Base-by-base conservation (phyloP, 2,329 filamentous ascomycete genomes). In the Sclerotiophoma versabilis region DNA sequence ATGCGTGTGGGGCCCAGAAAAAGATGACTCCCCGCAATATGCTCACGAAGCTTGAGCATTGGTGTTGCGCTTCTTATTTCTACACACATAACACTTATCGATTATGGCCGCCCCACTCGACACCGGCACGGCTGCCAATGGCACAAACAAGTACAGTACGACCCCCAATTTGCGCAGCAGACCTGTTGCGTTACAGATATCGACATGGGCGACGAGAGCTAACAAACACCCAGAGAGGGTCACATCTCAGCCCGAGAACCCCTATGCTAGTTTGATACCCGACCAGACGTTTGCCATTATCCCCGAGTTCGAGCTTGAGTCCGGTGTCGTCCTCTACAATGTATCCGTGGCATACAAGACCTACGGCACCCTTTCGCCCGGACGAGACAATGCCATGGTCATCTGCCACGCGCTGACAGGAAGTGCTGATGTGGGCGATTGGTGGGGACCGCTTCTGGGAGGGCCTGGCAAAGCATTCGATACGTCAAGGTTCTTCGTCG, bases 231-330 rank as follows among this genome's bases (percentile, higher is more conserved):
- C 42, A 78, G 76, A 66, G 49, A 70, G 68, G 62, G 66, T 74
- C n/a, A 66, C 66, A 10, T 60, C 84, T 49, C 92, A 97, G 76
- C 87, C 90, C 69, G 93, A 97, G 79, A 99, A 98, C 78, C 93
- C 93, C 25, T 98, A 93, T 74, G 86, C 91, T 57, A 78, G 83
- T 60, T 83, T 98, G 70, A 96, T 99, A 46, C 88, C 92, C 46
- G 89, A 96, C 68, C 95, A 98, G 78, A 83, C 89, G 48, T 89
- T 96, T 69, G 92, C 90, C 52, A 85, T 95, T 57, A 85, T 99
- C 49, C 93, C 95, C 2, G 87, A 88, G 22, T 96, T 97, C 75
- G 92, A 89, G 8, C 89, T 99, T 62, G 95, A 99, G 76, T 98
- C 93, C 2, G 95, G 95, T 42, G 91, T 90, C 20, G 89, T 85